Evolutionary conservation across 2,329 filamentous ascomycete species (phyloP).

Genomic region (Celoporthe dispersa): DNA sequence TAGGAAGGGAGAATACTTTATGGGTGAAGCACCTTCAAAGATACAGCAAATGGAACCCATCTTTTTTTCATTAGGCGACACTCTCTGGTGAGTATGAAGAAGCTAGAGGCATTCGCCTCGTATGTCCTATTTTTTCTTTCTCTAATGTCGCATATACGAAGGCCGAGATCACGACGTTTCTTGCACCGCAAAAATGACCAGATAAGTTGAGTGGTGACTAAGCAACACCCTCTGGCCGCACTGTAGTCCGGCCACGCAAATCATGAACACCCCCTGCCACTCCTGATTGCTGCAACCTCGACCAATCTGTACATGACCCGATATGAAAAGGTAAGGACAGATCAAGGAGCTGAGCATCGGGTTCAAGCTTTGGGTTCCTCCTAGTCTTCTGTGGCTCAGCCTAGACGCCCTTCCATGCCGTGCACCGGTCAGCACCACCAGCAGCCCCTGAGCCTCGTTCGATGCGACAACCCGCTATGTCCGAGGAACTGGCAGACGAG

Average conservation of each 20-base stretch:
- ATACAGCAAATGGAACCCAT: neutral
- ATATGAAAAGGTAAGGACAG: neutral
- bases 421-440: neutral
- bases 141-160: neutral
- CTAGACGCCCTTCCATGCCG: neutral
- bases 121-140: neutral
- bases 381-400: neutral
- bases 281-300: neutral
- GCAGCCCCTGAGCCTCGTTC: neutral
- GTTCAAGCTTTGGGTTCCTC: neutral
- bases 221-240: neutral
- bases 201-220: neutral
- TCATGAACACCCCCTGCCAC: neutral
- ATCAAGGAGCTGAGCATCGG: neutral
- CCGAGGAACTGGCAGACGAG: constrained; percentile 70
- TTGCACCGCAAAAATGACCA: neutral
- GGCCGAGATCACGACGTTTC: neutral
- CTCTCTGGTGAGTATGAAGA: neutral
- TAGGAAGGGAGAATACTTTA: neutral
- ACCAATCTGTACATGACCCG: neutral
- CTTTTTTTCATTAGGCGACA: neutral
- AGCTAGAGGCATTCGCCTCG: neutral
- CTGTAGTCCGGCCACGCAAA: neutral
- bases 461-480: constrained; percentile 43
- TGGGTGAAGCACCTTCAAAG: neutral